Base-by-base conservation (phyloP, 805 yeast genomes). In the Candida multigemmis region DNA sequence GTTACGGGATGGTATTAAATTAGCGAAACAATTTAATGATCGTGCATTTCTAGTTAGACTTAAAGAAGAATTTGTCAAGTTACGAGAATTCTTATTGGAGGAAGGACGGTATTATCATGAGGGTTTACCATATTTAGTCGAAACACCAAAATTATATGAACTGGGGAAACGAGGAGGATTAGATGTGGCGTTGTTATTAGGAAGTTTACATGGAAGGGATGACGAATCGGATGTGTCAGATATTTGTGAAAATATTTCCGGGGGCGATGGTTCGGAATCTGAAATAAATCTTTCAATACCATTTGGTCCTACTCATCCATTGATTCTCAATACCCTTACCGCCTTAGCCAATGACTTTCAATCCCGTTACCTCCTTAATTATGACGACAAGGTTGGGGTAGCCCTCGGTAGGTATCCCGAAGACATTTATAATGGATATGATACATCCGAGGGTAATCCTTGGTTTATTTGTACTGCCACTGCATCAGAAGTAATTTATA, bases 351-450 rank as follows among this genome's bases (percentile, higher is more conserved):
- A 66, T 20, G 79, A 77, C 37, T 83, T 86, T 91, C 71, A 69
- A 36, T 49, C 59, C 21, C 56, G 91, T 29, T 87, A 80, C 45
- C 94, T 94, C 4, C 68, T 89, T 21, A 89, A 89, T 52, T 71
- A 66, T 32, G 47, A 54, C 14, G 52, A 56, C 25, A 48, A 64
- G 14, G 53, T 36, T 11, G 81, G 80, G 3, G 76, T 77, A 26
- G 94, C 80, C 0, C 53, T 87, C 28, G 97, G 97, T 3, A 66
- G 97, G 45, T 87, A 87, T 45, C 95, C 96, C 1, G 97, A 87
- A 45, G 97, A 87, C 53, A 49, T 78, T 7, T 87, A 87, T 50
- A 78, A 87, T 48, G 95, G 95, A 0, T 56, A 61, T 33, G 75
- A 74, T 0, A 59, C 68, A 0, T 63, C 77, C 17, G 84, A 77